Evolutionary conservation across 805 yeast genomes (phyloP), one percentile per base, ranked within the genome.

Genomic region (Starmerella kuoi): DNA sequence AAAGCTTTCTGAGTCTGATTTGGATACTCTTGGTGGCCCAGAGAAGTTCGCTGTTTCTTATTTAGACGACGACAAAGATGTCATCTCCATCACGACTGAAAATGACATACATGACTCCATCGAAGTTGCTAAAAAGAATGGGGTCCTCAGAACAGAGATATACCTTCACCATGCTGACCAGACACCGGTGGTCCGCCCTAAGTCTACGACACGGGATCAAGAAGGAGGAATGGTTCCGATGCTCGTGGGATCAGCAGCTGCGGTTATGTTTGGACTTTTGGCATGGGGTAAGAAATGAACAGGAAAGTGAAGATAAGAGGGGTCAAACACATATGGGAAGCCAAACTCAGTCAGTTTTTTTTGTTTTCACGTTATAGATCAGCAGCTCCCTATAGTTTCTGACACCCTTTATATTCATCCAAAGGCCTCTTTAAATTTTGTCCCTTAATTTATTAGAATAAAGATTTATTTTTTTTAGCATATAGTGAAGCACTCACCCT

Each of bases 51-150:
- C 84, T 0, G 71, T 84, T 40, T 77, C 86, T 42, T 84, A 84
- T 51, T 58, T 77, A 24, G 95, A 85, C 54, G 94, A 84, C 54
- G 94, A 85, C 54, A 80, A 82, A 12, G 95, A 85, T 56, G 63
- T 79, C 12, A 82, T 85, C 20, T 76, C 84, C 1, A 73, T 85
- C 30, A 79, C 91, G 0, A 70, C 80, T 3, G 80, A 79, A 53
- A 71, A 70, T 52, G 95, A 85, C 55, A 67, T 85, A 44, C 55
- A 65, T 18, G 94, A 84, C 49, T 83, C 94, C 56, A 74, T 79
- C n/a, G 59, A 61, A 38, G 68, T 79, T 32, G 68, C 78, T 50
- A 64, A 63, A 40, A 64, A 60, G 40, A 55, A 71, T 25, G 64
- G 67, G 7, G 58, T 63, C 33, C 77, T 73, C 31, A 79, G 80